A percentile compares a stretch with the other conserved stretches of the same genome.
Conservation (phyloP, 768 basidiomycete genomes). For the Amanita inopinata region DNA sequence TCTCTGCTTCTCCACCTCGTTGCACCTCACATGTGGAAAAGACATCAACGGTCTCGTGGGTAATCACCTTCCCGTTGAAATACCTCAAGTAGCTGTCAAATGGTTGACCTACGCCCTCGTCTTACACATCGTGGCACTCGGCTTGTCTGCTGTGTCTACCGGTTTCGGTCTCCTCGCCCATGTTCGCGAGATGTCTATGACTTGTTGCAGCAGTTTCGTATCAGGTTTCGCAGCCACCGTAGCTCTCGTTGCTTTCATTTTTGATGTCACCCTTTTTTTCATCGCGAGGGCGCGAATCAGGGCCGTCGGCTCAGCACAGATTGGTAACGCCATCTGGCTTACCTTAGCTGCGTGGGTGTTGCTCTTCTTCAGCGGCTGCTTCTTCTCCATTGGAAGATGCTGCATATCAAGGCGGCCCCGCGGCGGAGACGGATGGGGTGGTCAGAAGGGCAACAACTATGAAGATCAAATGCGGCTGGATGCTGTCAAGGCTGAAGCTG, state of each 20-base stretch:
- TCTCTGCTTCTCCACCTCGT: constrained; percentile 1
- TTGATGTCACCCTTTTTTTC: constrained; percentile 89
- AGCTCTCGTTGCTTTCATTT: constrained; percentile 81
- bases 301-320: constrained; percentile 62
- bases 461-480: constrained; percentile 69
- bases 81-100: constrained; percentile 79
- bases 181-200: constrained; percentile 78
- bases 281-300: constrained; percentile 81
- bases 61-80: constrained; percentile 51
- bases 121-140: constrained; percentile 84
- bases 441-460: constrained; percentile 30
- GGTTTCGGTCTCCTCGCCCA: constrained; percentile 85
- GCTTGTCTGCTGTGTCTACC: constrained; percentile 57
- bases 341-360: constrained; percentile 80
- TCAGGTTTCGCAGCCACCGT: constrained; percentile 74
- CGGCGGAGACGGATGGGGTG: constrained; percentile 10
- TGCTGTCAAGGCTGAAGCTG: constrained; percentile 79
- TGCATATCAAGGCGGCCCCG: constrained; percentile 50
- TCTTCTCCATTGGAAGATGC: constrained; percentile 77
- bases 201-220: constrained; percentile 71
- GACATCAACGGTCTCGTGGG: constrained; percentile 80
- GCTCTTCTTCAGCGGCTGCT: constrained; percentile 85
- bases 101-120: constrained; percentile 94
- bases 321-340: constrained; percentile 89
- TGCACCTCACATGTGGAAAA: constrained; percentile 20